phyloP scores from a whole-genome alignment of 371 early-diverging fungal genomes.

The Mortierella sp. region DNA sequence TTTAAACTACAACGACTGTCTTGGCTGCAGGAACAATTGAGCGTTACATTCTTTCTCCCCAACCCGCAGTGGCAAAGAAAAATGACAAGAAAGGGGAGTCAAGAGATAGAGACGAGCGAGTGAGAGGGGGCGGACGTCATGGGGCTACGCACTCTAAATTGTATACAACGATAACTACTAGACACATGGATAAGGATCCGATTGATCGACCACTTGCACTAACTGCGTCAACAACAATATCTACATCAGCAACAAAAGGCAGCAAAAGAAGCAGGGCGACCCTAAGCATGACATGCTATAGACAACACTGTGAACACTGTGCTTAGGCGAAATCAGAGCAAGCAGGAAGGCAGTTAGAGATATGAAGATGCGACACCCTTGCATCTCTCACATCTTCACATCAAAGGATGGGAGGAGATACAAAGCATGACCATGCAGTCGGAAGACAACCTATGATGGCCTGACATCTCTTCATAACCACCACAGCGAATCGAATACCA shows the following conservation, averaged over 20 bases:
- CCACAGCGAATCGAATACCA: background rate
- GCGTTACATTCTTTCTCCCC: background rate
- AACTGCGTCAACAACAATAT: background rate
- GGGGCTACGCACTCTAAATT: conserved; percentile 14
- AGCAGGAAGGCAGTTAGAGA: background rate
- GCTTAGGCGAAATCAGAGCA: background rate
- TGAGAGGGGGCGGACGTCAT: conserved; percentile 3
- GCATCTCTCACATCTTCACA: background rate
- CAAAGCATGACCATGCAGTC: conserved; percentile 4
- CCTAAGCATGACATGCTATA: background rate
- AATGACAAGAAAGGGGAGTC: background rate
- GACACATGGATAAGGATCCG: conserved; percentile 10
- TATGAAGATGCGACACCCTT: background rate
- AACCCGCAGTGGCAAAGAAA: background rate
- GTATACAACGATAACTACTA: background rate
- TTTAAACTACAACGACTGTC: background rate
- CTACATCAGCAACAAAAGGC: background rate
- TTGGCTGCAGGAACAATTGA: conserved; percentile 5
- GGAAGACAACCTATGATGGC: background rate
- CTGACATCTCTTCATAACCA: background rate
- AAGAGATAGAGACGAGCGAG: background rate
- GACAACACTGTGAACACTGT: background rate
- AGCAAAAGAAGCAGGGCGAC: background rate
- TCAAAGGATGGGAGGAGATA: conserved; percentile 1
- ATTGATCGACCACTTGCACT: background rate